Evolutionary conservation across 331 rosid species (phyloP).

Genomic region (Saraca asoca): DNA sequence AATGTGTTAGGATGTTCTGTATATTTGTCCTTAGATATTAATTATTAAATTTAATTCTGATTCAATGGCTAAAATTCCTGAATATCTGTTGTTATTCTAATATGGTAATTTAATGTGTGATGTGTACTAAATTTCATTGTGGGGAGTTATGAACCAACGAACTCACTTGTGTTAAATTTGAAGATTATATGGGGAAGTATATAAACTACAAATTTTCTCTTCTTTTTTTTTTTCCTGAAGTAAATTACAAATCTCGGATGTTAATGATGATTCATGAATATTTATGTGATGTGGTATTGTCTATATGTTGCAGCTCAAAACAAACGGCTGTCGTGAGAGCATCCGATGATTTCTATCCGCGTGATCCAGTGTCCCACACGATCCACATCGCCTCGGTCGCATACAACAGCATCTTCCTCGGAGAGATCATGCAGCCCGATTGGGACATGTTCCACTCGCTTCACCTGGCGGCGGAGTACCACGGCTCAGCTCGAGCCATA

Average conservation of each 20-base stretch:
- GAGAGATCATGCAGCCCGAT: constrained; percentile 90
- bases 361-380: constrained; percentile 79
- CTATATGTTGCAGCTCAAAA: constrained; percentile 46
- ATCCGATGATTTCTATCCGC: constrained; percentile 87
- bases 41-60: too few species aligned
- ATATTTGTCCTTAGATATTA: too few species aligned
- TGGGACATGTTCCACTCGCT: constrained; percentile 98
- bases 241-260: too few species aligned
- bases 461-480: constrained; percentile 87
- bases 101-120: too few species aligned
- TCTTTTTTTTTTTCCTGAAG: not conserved
- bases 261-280: too few species aligned
- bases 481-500: constrained; percentile 84
- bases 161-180: too few species aligned
- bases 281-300: not conserved
- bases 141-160: too few species aligned
- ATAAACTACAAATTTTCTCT: not conserved
- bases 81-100: too few species aligned
- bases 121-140: too few species aligned
- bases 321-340: constrained; percentile 85
- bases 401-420: constrained; percentile 78
- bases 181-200: too few species aligned
- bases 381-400: constrained; percentile 85
- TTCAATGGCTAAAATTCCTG: too few species aligned
- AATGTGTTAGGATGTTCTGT: too few species aligned